Evolutionary conservation across 2,329 filamentous ascomycete genomes (phyloP), one percentile per base, ranked within the genome.

Genomic region (Ophiostoma ips): DNA sequence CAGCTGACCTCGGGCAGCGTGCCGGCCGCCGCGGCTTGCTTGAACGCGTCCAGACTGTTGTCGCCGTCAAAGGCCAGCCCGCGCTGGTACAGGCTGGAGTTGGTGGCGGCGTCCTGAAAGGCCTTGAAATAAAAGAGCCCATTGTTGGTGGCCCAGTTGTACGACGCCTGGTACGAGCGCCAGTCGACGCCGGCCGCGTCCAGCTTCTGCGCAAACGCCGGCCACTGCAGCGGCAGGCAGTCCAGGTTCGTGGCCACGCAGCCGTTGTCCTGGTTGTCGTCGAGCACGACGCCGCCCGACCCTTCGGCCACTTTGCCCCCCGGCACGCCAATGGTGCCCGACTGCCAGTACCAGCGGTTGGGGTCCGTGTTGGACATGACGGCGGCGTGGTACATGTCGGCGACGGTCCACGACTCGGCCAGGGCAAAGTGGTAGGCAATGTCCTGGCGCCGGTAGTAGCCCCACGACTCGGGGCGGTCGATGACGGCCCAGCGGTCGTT

Each of bases 161-260:
- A 58, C 33, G 61, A 63, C 49, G 71, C 65, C 55, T 75, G 71
- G 55, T 64, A 75, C 2, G 73, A 64, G 35, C 71, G 67, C 73
- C 73, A 76, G 1, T 66, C 67, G 18, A 71, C 67, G 15, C 67
- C 69, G 2, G 68, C 67, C 10, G 67, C 64, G 56, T 75, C 65
- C 35, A 71, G 72, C 51, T 67, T 63, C 51, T 75, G 71, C 46
- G 66, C 70, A 16, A 68, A 66, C 0, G 72, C 74, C 52, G 72
- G 71, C 73, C 73, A 76, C 51, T 71, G 71, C 16, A 75, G 62
- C 0, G 73, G 73, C 46, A 73, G 73, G 57, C 72, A 76, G 57
- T 72, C 73, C 46, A 75, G 63, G 33, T 67, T 60, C 1, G 61
- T 56, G 3, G 46, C 55, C 18, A 71, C 68, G 48, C 72, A 75